Evolutionary conservation across 2,329 filamentous ascomycete genomes (phyloP), one percentile per base, ranked within the genome.

Genomic region (Coniochaeta sp.): DNA sequence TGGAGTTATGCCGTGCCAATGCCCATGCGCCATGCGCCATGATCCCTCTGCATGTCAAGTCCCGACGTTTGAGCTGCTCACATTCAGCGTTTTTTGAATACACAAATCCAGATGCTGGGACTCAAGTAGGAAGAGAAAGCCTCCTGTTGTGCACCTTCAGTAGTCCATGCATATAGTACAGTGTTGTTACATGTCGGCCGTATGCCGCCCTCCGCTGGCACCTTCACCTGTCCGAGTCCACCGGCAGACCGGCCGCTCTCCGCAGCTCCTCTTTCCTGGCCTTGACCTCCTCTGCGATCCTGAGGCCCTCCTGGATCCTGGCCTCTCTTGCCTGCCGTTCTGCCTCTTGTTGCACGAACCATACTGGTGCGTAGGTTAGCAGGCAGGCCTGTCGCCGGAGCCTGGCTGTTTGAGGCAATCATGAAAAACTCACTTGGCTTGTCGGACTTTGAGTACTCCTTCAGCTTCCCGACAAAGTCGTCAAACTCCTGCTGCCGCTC

Each of bases 401-500:
- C n/a, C n/a, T n/a, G n/a, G n/a, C n/a, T n/a, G n/a, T n/a, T 22
- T n/a, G 12, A 28, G 19, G 28, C 54, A 26, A 42, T 1, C 14
- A 1, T 4, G 10, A 8, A 9, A 26, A 24, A 78, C 88, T 62
- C 81, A 96, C 92, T 96, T 50, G 90, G 90, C 77, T 93, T 96
- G 71, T 96, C 89, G 16, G 89, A 95, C 77, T 93, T 96, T 28
- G 91, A 90, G 73, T 93, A 91, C 68, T 93, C 85, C 80, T 96
- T 97, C 71, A 99, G 75, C 67, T 88, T 86, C 56, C 71, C 82
- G 30, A 97, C 89, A 70, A 96, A 98, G 60, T 92, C 84, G 70
- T 97, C 90, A 68, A 96, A 96, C 61, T 97, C 92, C 74, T 93
- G 83, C 70, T 95, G 86, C 62, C 84, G 84, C 72, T 89, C 85